These are phyloP conservation scores for Spinacia oleracea DNA, from an alignment of 179 eudicot genomes.

Conservation along the genomic window DNA sequence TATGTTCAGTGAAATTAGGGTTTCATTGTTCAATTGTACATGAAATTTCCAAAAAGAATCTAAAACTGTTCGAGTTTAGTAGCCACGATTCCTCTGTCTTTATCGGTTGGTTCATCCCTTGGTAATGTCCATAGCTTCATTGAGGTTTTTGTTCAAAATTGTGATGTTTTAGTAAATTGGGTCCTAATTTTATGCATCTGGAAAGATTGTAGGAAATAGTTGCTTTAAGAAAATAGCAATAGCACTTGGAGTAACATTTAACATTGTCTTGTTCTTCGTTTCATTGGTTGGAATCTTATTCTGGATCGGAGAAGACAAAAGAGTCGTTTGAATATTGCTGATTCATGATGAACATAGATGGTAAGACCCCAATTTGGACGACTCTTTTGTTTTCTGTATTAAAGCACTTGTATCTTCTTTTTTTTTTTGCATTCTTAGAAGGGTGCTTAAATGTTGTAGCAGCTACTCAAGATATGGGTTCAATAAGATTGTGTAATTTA, in stretches of 20 bases:
- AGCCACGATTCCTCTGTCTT: conserved; percentile 54
- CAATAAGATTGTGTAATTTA: too few species aligned
- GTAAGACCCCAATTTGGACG: conserved; percentile 27
- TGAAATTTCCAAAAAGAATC: too few species aligned
- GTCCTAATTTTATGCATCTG: conserved; percentile 9
- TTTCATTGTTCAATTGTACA: too few species aligned
- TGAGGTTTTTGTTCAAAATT: neutral
- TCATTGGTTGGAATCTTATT: conserved; percentile 42
- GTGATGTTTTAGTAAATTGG: neutral
- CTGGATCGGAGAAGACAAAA: conserved; percentile 48
- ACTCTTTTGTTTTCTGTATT: neutral
- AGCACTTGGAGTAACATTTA: conserved; percentile 77
- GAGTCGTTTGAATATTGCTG: conserved; percentile 23
- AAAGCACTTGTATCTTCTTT: too few species aligned
- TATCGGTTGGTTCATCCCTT: conserved; percentile 53
- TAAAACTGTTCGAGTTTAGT: conserved; percentile 67
- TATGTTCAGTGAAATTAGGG: too few species aligned
- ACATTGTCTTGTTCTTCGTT: conserved; percentile 43
- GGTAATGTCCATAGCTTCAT: conserved; percentile 36
- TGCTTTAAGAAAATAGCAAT: conserved; percentile 63
- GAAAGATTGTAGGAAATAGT: conserved; percentile 45
- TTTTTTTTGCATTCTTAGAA: conserved; percentile 1
- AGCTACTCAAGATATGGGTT: too few species aligned
- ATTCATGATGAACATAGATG: conserved; percentile 66
- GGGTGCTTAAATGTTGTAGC: too few species aligned